A percentile compares a stretch with the other conserved stretches of the same genome.
Evolutionary conservation across 768 basidiomycete genomes (phyloP).

Genomic region (Boletus rubroflammeus): DNA sequence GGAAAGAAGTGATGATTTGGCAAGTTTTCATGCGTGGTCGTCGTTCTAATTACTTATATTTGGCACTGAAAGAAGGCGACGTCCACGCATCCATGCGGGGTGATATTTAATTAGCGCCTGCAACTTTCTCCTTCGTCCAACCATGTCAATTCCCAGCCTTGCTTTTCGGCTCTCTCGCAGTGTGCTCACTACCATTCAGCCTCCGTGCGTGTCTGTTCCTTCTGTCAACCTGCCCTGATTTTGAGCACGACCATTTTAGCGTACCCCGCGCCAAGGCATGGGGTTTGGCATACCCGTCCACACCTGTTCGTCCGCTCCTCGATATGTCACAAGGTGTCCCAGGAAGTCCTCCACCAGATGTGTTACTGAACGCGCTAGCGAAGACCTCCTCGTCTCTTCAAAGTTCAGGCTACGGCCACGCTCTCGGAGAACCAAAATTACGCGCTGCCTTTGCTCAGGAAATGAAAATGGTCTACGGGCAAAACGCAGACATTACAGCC

Average conservation of each 20-base stretch:
- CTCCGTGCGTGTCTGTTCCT: constrained; percentile 37
- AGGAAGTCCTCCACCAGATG: constrained; percentile 54
- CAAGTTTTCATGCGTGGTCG: not conserved
- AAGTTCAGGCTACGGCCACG: constrained; percentile 55
- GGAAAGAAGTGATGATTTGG: not conserved
- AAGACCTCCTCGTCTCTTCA: constrained; percentile 39
- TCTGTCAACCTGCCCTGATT: not conserved
- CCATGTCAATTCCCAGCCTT: constrained; percentile 10
- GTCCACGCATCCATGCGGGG: no score
- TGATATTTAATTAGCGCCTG: not conserved
- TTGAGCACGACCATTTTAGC: constrained; percentile 27
- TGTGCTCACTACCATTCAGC: constrained; percentile 42
- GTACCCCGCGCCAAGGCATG: constrained; percentile 59
- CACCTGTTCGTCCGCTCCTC: constrained; percentile 48
- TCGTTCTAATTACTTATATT: not conserved
- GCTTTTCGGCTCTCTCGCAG: constrained; percentile 40
- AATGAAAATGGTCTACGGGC: constrained; percentile 58
- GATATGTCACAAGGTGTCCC: constrained; percentile 78
- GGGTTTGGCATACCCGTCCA: constrained; percentile 43
- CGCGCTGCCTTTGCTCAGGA: constrained; percentile 54
- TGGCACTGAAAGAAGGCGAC: not conserved
- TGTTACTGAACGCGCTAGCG: constrained; percentile 48
- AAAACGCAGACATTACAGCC: constrained; percentile 41
- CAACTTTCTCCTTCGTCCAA: not conserved
- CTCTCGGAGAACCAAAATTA: constrained; percentile 53